Base-by-base conservation (phyloP, 345 rosid species). In the Mangifera indica region DNA sequence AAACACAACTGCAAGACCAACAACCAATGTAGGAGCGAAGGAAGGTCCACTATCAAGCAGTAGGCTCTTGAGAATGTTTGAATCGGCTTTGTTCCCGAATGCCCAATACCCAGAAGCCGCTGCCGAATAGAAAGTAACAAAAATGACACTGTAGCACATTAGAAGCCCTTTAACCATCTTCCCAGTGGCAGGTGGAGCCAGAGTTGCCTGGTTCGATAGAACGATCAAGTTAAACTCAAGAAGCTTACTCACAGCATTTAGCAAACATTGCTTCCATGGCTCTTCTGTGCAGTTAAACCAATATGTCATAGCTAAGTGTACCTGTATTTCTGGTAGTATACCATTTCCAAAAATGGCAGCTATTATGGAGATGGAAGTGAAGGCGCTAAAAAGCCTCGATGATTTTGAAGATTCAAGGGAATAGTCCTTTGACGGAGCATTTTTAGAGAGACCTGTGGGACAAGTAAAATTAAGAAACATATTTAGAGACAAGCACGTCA, bases 141-240 rank as follows among this genome's bases (percentile, higher is more conserved):
- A 76, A 68, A 89, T 89, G 40, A 89, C 96, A 29, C 81, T 63
- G 64, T 93, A 96, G 72, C 99, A 96, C 90, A 96, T 81, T 15
- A 87, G 3, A 34, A 93, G 91, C 74, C 97, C 99, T 83, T 93
- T 96, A 22, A 89, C 76, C 99, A 96, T 96, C 87, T 96, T 96
- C 76, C 99, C 98, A 0, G 98, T 86, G 32, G 96, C 96, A 51
- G 99, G 99, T 65, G 99, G 98, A 69, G 96, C 97, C 73, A 96
- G 78, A 78, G 97, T 96, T 74, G 99, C 99, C 99, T 95, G 83
- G 53, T 70, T 69, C 60, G 25, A 40, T 44, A 25, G 63, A 53
- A 67, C 15, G 44, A 2, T 69, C n/a, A 57, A 29, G 25, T 57
- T 42, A 76, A 21, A 37, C 63, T 53, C 56, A 54, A 49, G 32